Evolutionary conservation across 2,329 filamentous ascomycete species (phyloP).

Genomic region (Fusarium clavum): DNA sequence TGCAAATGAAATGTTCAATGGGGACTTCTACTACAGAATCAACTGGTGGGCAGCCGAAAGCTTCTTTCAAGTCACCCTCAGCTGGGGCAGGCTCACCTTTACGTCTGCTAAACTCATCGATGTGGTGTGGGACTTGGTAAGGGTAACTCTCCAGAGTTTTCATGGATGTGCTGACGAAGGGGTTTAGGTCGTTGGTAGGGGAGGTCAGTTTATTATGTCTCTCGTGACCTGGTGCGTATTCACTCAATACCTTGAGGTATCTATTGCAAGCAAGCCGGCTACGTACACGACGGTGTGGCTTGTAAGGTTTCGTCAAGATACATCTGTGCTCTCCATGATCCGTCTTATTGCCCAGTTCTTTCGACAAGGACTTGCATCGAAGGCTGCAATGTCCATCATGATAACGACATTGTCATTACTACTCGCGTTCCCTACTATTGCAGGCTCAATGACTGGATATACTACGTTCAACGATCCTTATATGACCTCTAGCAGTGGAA

Average conservation of each 20-base stretch:
- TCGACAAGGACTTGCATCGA: neutral
- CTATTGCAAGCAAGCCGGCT: neutral
- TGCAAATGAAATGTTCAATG: no score
- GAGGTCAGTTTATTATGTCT: neutral
- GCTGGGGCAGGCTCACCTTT: neutral
- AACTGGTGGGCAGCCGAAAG: constrained; percentile 6
- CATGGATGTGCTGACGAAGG: neutral
- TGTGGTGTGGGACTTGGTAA: constrained; percentile 22
- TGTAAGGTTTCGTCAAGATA: neutral
- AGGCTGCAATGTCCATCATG: neutral
- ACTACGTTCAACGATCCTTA: constrained; percentile 1
- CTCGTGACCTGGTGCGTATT: constrained; percentile 10
- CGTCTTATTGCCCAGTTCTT: neutral
- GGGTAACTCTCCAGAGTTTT: rapidly evolving
- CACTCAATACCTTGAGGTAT: constrained; percentile 12
- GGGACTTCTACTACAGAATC: rapidly evolving
- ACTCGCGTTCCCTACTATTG: constrained; percentile 3
- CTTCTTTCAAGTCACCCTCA: constrained; percentile 17
- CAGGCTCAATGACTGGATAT: constrained; percentile 30
- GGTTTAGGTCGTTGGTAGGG: constrained; percentile 7
- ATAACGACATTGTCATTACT: neutral
- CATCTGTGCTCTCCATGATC: neutral
- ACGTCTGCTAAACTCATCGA: constrained; percentile 10
- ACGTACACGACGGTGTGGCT: constrained; percentile 11
- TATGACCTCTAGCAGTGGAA: neutral